A percentile compares a stretch with the other conserved stretches of the same genome.
Conservation (phyloP, 352 stramenopile genomes). For the Globisporangium orthogonon region DNA sequence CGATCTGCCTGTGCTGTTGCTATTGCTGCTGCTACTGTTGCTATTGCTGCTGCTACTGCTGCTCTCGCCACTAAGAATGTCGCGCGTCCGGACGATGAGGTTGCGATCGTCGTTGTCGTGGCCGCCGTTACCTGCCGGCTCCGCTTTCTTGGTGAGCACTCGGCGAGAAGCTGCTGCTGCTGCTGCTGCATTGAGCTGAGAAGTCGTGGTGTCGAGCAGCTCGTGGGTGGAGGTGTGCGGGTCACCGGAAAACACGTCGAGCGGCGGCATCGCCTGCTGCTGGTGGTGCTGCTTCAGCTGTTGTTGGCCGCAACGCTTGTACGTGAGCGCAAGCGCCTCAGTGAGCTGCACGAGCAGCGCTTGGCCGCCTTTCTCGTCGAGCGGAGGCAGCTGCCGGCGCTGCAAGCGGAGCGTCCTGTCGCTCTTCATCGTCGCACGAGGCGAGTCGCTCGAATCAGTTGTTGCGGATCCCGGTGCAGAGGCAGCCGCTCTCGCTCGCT, state of each 20-base stretch:
- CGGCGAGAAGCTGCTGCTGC: slow-evolving; percentile 6
- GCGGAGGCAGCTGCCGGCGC: neutral
- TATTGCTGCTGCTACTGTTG: neutral
- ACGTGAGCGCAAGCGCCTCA: slow-evolving; percentile 21
- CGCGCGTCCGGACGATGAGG: slow-evolving; percentile 34
- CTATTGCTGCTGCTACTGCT: neutral
- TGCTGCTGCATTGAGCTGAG: neutral
- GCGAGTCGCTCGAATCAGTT: neutral
- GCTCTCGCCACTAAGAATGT: slow-evolving; percentile 20
- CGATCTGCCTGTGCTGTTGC: neutral
- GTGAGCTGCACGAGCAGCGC: slow-evolving; percentile 19
- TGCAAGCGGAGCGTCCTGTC: neutral
- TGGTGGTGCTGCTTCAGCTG: slow-evolving; percentile 1
- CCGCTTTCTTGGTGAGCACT: slow-evolving; percentile 37
- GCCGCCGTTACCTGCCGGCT: slow-evolving; percentile 26
- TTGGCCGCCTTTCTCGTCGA: neutral
- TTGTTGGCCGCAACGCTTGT: slow-evolving; percentile 12
- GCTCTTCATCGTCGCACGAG: neutral
- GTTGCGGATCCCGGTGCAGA: no score
- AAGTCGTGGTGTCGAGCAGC: neutral
- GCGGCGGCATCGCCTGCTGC: neutral
- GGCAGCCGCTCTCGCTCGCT: no score
- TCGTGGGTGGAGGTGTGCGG: no score
- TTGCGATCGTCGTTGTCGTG: slow-evolving; percentile 48
- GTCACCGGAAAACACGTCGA: neutral